phyloP scores from a whole-genome alignment of 2,329 filamentous ascomycete species.

The Fusarium fujikuroi region DNA sequence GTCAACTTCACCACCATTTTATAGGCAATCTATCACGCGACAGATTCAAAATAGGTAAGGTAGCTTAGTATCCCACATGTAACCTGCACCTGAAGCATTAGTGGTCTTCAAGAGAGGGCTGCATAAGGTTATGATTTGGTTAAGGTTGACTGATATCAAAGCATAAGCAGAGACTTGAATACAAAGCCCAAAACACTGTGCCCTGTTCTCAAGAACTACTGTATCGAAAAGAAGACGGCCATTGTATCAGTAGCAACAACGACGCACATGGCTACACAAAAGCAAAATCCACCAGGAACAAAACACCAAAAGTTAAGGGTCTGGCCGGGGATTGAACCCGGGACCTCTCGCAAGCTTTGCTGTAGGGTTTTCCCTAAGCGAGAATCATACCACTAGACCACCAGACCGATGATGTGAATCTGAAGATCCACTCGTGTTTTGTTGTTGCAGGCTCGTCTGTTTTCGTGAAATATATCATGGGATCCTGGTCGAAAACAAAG shows the following conservation, averaged over 20 bases:
- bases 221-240: not conserved
- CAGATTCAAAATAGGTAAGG: not conserved
- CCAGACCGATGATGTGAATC: conserved; percentile 50
- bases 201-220: not conserved
- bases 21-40: not conserved
- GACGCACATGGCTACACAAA: not conserved
- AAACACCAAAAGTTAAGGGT: conserved; percentile 47
- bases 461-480: not conserved
- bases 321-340: conserved; percentile 60
- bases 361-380: conserved; percentile 68
- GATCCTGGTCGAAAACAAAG: fast-evolving
- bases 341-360: conserved; percentile 56
- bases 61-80: not conserved
- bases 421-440: conserved; percentile 17
- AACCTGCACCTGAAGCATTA: not conserved
- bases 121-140: no score
- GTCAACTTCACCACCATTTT: not conserved
- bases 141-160: no score
- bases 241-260: not conserved
- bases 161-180: not conserved
- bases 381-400: conserved; percentile 78
- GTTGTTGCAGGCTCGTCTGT: not conserved
- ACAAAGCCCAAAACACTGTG: not conserved
- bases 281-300: not conserved
- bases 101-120: no score